Conservation (phyloP, 768 basidiomycete genomes). For the Ramaria sp. region DNA sequence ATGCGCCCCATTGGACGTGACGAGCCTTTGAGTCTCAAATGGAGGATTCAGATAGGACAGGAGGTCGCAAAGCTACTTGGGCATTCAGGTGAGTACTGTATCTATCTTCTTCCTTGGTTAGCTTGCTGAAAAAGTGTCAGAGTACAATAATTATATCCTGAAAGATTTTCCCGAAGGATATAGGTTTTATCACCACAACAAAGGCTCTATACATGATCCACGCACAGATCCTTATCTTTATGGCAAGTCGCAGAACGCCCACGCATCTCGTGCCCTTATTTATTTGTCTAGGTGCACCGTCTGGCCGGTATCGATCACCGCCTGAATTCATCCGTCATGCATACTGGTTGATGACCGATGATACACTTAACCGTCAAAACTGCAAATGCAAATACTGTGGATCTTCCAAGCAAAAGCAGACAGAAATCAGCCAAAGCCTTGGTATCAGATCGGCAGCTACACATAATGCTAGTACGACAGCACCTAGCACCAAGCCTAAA, state of each 20-base stretch:
- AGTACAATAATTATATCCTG: conserved; percentile 47
- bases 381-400: conserved; percentile 72
- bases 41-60: conserved; percentile 38
- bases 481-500: conserved; percentile 1
- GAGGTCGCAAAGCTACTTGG: conserved; percentile 34
- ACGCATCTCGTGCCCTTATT: not conserved
- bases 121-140: conserved; percentile 21
- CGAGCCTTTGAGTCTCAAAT: conserved; percentile 42
- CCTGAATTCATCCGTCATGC: conserved; percentile 83
- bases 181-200: conserved; percentile 64
- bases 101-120: not conserved
- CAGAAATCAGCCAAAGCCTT: conserved; percentile 55
- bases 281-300: conserved; percentile 27
- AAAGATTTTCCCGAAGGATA: conserved; percentile 59
- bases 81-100: conserved; percentile 1
- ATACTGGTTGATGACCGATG: conserved; percentile 60
- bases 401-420: conserved; percentile 39
- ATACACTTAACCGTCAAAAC: conserved; percentile 31
- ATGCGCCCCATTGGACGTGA: conserved; percentile 46
- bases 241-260: conserved; percentile 32
- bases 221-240: conserved; percentile 73
- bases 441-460: conserved; percentile 26
- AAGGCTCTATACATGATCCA: conserved; percentile 41
- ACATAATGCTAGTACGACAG: not conserved
- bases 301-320: conserved; percentile 61